Evolutionary conservation across 2,329 filamentous ascomycete genomes (phyloP), one percentile per base, ranked within the genome.

Genomic region (Pseudogymnoascus sp.): DNA sequence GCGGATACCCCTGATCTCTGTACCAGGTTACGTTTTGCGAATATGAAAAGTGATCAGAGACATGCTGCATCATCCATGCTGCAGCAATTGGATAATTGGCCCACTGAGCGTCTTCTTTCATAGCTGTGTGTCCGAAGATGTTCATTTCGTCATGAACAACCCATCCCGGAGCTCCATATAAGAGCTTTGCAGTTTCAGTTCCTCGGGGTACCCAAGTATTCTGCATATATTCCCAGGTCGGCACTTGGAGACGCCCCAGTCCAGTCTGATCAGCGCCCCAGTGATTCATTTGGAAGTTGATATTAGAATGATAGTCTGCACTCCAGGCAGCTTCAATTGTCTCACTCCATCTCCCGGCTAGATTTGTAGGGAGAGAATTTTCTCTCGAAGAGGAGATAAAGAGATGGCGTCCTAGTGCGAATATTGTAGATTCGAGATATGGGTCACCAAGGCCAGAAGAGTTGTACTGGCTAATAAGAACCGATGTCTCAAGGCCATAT

Each of bases 221-320:
- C 4, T 72, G 65, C 72, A 86, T 83, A 61, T 80, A 83, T 6
- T 79, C 72, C 76, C 79, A 85, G 0, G 83, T 69, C 0, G 79
- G 76, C 0, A 71, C 68, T 55, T 80, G 76, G 0, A 81, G 74
- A 1, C 71, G 72, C 0, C 74, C 76, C 0, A 84, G 71, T 0
- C 81, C 81, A 0, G 80, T 82, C 60, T 81, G 76, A 35, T 83
- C 80, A 2, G 78, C 77, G 1, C 72, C 74, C 82, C 83, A 86
- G 66, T 85, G 78, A 63, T 85, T 85, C 83, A 85, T 85, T 65
- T 86, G 80, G 0, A 85, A 62, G 62, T 85, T 85, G 67, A 86
- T 84, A 64, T 85, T 82, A 39, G 78, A 74, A 60, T 84, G 82
- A 62, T 84, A 85, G 65, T 85, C 82, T 2, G 74, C 78, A 10